Evolutionary conservation across 345 rosid species (phyloP).

Genomic region (Syzygium jambos): DNA sequence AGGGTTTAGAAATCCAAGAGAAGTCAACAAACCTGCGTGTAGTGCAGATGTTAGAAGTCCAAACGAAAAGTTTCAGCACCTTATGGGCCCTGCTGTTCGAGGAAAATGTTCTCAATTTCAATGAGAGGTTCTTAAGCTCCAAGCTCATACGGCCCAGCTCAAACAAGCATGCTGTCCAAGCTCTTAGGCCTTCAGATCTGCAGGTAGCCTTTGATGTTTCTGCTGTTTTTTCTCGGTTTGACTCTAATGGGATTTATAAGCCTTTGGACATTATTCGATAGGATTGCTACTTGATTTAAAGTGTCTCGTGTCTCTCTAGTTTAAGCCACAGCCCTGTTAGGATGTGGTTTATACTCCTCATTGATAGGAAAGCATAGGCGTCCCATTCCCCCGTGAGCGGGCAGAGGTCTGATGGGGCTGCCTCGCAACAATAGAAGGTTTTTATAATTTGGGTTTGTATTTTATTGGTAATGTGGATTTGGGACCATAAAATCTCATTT

Average conservation of each 20-base stretch:
- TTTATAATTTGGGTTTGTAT: too few species aligned
- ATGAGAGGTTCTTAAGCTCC: neutral
- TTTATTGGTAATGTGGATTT: too few species aligned
- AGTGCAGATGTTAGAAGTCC: neutral
- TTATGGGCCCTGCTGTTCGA: neutral
- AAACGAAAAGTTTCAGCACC: neutral
- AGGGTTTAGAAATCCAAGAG: neutral
- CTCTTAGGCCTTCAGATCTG: neutral
- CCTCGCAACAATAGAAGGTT: too few species aligned
- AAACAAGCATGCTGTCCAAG: neutral
- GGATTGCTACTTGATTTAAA: neutral
- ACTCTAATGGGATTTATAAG: neutral
- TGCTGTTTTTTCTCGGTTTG: neutral
- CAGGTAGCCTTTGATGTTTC: neutral
- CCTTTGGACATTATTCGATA: neutral
- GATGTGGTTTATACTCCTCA: too few species aligned
- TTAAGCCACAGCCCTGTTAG: neutral
- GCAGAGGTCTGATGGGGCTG: too few species aligned
- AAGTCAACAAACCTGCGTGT: neutral
- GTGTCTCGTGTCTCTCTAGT: neutral
- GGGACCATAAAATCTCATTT: too few species aligned
- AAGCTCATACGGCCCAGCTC: neutral
- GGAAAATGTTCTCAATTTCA: neutral
- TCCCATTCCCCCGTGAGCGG: too few species aligned
- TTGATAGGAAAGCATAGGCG: too few species aligned